A percentile compares a stretch with the other conserved stretches of the same genome.
Conservation (phyloP, 306 rosid species). For the Cicer bijugum region DNA sequence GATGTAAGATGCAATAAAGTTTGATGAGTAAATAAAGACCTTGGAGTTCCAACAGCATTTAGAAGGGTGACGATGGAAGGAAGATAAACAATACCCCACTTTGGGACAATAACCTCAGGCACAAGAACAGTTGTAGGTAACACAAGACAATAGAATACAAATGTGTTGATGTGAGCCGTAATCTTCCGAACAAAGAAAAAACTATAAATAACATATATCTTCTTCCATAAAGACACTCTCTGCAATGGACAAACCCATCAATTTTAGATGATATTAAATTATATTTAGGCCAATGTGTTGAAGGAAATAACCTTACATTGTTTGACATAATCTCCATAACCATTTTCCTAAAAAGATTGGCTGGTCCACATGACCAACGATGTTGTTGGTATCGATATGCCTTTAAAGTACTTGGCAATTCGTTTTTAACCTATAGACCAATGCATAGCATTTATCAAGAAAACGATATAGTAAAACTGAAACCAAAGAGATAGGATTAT, state of each 20-base stretch:
- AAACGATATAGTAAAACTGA: neutral
- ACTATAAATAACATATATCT: constrained; percentile 75
- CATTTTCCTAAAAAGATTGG: constrained; percentile 88
- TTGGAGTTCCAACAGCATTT: constrained; percentile 82
- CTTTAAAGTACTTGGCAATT: constrained; percentile 87
- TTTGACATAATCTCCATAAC: constrained; percentile 64
- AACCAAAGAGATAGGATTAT: neutral
- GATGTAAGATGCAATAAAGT: too few species aligned
- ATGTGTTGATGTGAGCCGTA: constrained; percentile 77
- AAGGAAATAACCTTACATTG: constrained; percentile 53
- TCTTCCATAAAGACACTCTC: constrained; percentile 81
- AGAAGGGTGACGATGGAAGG: constrained; percentile 78
- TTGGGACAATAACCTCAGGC: constrained; percentile 78
- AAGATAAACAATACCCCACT: constrained; percentile 81
- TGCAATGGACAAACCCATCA: constrained; percentile 43
- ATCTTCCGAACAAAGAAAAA: constrained; percentile 88
- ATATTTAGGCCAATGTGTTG: neutral
- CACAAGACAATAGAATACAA: constrained; percentile 72
- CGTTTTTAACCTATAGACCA: constrained; percentile 67
- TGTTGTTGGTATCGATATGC: constrained; percentile 91
- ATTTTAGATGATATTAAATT: neutral
- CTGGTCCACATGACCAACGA: constrained; percentile 95
- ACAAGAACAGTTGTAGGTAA: constrained; percentile 81
- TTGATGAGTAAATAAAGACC: constrained; percentile 45
- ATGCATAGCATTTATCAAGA: neutral